Evolutionary conservation across 225 moss, liverwort and hornwort species (phyloP), one percentile per base, ranked within the genome.

Genomic region (Physcomitrellopsis africana): DNA sequence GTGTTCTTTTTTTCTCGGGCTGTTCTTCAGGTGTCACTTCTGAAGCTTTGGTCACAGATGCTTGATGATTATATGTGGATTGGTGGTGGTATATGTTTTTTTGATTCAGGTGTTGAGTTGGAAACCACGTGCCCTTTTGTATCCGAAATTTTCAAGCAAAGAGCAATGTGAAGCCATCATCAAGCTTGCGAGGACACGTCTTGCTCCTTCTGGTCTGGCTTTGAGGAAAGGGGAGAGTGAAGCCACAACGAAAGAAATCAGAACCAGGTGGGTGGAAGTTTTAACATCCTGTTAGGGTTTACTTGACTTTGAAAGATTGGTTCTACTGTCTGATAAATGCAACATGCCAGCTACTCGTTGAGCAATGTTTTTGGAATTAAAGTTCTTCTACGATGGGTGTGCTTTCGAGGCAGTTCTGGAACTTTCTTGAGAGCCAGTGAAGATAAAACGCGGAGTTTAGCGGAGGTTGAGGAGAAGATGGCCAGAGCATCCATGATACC

Each of bases 401-500:
- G 68, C 27, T 82, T 82, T 85, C 79, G 85, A 85, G 79, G 74
- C 92, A 99, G 99, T 84, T 95, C 95, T 56, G 99, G 99, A 67
- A 87, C 99, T 44, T 99, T 99, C 80, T 88, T 99, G 73, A 79
- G 89, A 63, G 79, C 86, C 18, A 65, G 71, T 1, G 84, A 95
- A 44, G 99, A 99, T 76, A 88, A 75, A 52, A 76, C 92, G 44
- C 77, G 85, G 57, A 86, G 86, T 64, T 84, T 99, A 72, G 70
- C 43, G 66, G 76, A 68, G 73, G 79, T 95, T 65, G 99, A 99
- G 86, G 88, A 92, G 75, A 93, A 86, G 78, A 99, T 99, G 92
- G 90, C 99, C 27, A 91, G 84, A 82, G 93, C 92, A 76, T 92
- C 99, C 20, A 93, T 99, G 99, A 80, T 99, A 68, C 99, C 99